phyloP scores from a whole-genome alignment of 2,329 filamentous ascomycete species.

The Rutstroemia sp. region DNA sequence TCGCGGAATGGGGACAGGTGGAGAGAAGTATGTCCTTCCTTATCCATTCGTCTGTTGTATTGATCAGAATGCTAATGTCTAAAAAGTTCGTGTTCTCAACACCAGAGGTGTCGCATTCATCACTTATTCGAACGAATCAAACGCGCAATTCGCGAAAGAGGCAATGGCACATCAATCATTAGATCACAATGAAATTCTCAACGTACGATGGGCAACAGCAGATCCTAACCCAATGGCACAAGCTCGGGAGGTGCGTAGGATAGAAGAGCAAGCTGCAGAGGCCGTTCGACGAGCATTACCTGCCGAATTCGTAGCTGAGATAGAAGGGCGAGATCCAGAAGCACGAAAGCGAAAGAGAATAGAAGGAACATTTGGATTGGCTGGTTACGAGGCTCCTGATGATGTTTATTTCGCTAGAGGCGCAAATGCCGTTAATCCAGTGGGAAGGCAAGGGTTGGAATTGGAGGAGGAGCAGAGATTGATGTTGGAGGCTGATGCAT shows the following conservation, averaged over 20 bases:
- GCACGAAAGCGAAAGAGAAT: slow-evolving; percentile 83
- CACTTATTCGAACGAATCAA: slow-evolving; percentile 86
- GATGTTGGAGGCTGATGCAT: slow-evolving; percentile 43
- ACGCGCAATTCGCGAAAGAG: slow-evolving; percentile 86
- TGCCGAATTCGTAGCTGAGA: slow-evolving; percentile 83
- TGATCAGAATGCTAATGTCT: slow-evolving; percentile 18
- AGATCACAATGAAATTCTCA: slow-evolving; percentile 86
- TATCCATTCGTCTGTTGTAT: background rate
- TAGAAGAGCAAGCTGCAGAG: slow-evolving; percentile 95
- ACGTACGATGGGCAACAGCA: slow-evolving; percentile 93
- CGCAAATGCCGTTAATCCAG: slow-evolving; percentile 55
- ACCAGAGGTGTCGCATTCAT: slow-evolving; percentile 88
- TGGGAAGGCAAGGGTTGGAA: slow-evolving; percentile 52
- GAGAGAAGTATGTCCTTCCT: slow-evolving; percentile 53
- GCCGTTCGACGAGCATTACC: slow-evolving; percentile 84
- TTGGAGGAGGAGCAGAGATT: slow-evolving; percentile 54
- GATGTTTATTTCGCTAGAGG: slow-evolving; percentile 87
- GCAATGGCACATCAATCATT: slow-evolving; percentile 93
- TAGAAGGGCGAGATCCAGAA: slow-evolving; percentile 85
- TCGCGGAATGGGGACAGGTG: slow-evolving; percentile 92
- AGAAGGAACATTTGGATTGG: slow-evolving; percentile 77
- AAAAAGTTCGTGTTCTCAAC: slow-evolving; percentile 68
- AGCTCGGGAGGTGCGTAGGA: slow-evolving; percentile 76
- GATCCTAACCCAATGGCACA: slow-evolving; percentile 95
- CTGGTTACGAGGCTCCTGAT: slow-evolving; percentile 78